Base-by-base conservation (phyloP, 2,329 filamentous ascomycete species). In the Westerdykella sp. region DNA sequence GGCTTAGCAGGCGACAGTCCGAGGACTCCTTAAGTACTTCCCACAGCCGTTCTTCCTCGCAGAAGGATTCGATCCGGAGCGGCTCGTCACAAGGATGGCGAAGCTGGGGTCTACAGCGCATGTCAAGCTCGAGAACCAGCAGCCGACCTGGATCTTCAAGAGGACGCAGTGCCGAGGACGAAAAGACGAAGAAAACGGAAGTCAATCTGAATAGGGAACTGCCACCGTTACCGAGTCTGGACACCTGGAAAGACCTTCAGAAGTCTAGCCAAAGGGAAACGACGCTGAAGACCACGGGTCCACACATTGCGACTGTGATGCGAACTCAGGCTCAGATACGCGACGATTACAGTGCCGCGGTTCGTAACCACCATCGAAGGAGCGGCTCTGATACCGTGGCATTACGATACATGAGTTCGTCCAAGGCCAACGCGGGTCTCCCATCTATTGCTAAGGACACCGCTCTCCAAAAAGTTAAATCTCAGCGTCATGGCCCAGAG, bases 191-290 rank as follows among this genome's bases (percentile, higher is more conserved):
- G 42, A 66, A 63, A 41, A 39, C 52, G 2, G 60, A 64, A 22
- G 44, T 73, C 44, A 68, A 75, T 41, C 58, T 74, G 25, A 74
- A 74, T 51, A 57, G 71, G 43, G 70, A 73, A 45, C 54, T 74
- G 18, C 72, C 72, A 28, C 72, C 72, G 4, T 48, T 75, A 10
- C 72, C 72, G 6, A 67, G 70, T 38, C 57, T 75, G 5, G 70
- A 73, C 43, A 64, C 56, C 4, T 67, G 63, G 63, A 62, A 60
- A 39, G 54, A 62, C 12, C 43, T 44, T 6, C 49, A 56, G 34
- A 12, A 41, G 25, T 21, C 39, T 39, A 49, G 30, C 40, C 40
- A 34, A 44, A 48, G 28, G 57, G 21, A 39, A 51, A n/a, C 42
- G 39, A 10, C 50, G 49, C 32, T 47, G 53, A 11, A 58, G 4